These are phyloP conservation scores for Brassica hybrid DNA, from an alignment of 441 rosid species.

Conservation along the genomic window DNA sequence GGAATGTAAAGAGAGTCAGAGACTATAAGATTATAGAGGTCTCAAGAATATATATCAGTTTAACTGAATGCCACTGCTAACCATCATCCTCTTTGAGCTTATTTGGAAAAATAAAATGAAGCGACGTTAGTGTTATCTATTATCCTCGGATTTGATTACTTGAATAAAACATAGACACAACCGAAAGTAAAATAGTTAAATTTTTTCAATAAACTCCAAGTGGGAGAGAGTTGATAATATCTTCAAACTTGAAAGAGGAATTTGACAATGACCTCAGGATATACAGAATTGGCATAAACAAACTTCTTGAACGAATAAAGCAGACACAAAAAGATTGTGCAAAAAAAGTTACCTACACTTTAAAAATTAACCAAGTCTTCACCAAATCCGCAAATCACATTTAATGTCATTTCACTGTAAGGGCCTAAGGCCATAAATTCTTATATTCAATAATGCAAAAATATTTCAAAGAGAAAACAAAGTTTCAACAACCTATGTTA, in stretches of 20 bases:
- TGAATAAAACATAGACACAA: neutral
- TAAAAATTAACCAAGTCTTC: no score
- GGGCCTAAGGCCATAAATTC: conserved; percentile 50
- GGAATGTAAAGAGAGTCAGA: neutral
- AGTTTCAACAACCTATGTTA: conserved; percentile 3
- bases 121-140: neutral
- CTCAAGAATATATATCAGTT: neutral
- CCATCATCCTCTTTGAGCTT: neutral
- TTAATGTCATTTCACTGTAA: no score
- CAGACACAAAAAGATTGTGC: no score
- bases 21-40: neutral
- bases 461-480: conserved; percentile 1
- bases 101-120: no score
- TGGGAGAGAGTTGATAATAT: neutral
- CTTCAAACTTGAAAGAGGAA: no score
- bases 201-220: neutral
- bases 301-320: no score
- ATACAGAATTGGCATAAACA: no score
- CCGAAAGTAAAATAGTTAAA: neutral
- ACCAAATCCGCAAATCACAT: no score
- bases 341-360: no score
- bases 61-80: neutral
- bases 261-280: no score
- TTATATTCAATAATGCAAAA: conserved; percentile 21
- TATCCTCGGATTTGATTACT: neutral